Base-by-base conservation (phyloP, 176 grass and related monocot genomes). In the Poa pratensis region DNA sequence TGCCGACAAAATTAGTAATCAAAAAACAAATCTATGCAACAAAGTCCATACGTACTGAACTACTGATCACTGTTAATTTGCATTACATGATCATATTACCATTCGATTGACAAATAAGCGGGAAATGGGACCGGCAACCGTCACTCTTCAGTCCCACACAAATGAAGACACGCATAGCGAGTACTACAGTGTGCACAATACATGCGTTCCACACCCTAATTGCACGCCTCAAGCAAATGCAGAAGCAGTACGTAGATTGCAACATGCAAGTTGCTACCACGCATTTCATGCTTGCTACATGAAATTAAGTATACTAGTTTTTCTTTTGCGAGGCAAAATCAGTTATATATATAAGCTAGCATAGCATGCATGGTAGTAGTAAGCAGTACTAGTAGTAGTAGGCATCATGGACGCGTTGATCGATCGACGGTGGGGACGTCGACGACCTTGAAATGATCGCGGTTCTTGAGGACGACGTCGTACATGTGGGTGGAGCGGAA, bases 371-470 rank as follows among this genome's bases (percentile, higher is more conserved):
- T 51, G 3, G 46, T 48, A 49, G 48, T 46, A 46, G 45, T 46
- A 46, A 49, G 12, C 3, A 46, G 48, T 46, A 46, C 3, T 15
- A 49, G 13, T 15, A 49, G 12, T 49, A 49, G 48, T 49, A 14
- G 12, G 4, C 13, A 58, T 22, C 27, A 65, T 14, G 61, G 26
- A 65, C 26, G 26, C 6, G 62, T 6, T 32, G 62, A 17, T 32
- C 7, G 42, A 39, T 39, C 37, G 26, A 63, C 5, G 5, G 65
- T 1, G 17, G 64, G 65, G 68, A 78, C 70, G 81, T 95, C 94
- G 79, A 96, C 50, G 80, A 96, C 94, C 77, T 88, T 90, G 94
- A 96, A 96, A 42, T 86, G 85, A 14, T 93, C 91, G 20, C 65
- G 65, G 65, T 68, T 68, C 65, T 68, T 68, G 65, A 68, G 65